Evolutionary conservation across 1,284 basidiomycete genomes (phyloP), one percentile per base, ranked within the genome.

Genomic region (Boletellus dicymbophilus): DNA sequence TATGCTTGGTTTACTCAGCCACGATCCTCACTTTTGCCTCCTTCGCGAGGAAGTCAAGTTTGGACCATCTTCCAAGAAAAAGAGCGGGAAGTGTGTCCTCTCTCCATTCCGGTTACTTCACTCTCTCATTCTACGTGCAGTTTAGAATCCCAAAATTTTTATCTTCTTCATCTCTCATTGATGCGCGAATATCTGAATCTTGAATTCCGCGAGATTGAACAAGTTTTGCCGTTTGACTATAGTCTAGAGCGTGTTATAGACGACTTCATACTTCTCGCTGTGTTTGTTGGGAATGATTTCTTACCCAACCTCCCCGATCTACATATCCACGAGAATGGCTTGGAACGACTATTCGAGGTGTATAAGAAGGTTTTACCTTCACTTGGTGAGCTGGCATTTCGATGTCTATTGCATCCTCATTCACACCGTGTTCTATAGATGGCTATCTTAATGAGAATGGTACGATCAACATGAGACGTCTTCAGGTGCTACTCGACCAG

Each of bases 21-120:
- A 99, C 71, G 97, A 99, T 70, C 97, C 97, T 4, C 97, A 99
- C 73, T 99, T 99, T 73, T 98, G 95, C 71, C 77, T 99, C 51
- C 76, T 99, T 59, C 85, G 97, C 55, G 97, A 99, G 72, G 96
- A 99, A 72, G 97, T 99, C 62, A 95, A 95, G 61, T 99, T 99
- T 73, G 96, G 96, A 16, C 90, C 93, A 13, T 77, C 85, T 49
- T 74, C 83, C 51, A 84, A 80, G 69, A 86, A 77, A 72, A 94
- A 90, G 69, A 77, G 76, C 43, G 79, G 77, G 55, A 82, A 81
- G 86, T 93, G 58, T 48, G 82, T 72, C 31, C 7, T 18, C 55
- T 63, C 37, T 42, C 23, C 27, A 38, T 37, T 28, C 4, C 12
- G 25, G 10, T 13, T 12, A 25, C 16, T 27, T 7, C 21, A 28